Evolutionary conservation across 208 protist genomes (phyloP).

Genomic region (Acanthamoeba royreba): DNA sequence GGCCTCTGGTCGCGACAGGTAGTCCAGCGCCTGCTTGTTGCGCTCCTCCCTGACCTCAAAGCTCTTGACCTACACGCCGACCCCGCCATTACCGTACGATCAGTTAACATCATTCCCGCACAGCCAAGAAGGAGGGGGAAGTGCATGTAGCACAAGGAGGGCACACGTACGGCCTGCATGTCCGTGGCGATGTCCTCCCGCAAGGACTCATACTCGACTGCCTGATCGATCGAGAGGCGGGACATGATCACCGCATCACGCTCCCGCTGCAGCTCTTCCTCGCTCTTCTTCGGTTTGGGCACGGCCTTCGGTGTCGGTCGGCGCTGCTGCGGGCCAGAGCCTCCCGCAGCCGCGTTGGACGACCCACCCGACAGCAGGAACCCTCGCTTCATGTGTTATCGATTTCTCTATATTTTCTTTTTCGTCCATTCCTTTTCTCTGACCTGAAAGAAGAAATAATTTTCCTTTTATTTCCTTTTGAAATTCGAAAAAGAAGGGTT

Average conservation of each 20-base stretch:
- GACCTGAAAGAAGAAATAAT: no score
- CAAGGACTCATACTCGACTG: background rate
- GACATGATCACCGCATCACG: background rate
- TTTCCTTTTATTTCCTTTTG: no score
- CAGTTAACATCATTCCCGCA: background rate
- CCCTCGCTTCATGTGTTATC: conserved; percentile 4
- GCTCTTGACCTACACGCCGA: background rate
- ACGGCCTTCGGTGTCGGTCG: background rate
- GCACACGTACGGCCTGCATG: background rate
- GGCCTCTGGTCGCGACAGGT: background rate
- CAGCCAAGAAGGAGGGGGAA: no score
- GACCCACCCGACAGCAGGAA: background rate
- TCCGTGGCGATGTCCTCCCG: background rate
- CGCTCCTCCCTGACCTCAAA: background rate
- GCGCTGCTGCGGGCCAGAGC: no score
- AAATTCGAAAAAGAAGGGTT: no score
- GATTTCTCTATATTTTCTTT: no score
- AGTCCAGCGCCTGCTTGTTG: background rate
- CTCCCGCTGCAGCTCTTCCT: background rate
- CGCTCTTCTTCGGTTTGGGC: background rate
- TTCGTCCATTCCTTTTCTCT: no score
- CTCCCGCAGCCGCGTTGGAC: background rate
- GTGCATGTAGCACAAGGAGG: no score
- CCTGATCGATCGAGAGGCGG: background rate
- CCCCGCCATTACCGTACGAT: background rate